phyloP scores from a whole-genome alignment of 352 stramenopile genomes.

The Phytophthora citricola region DNA sequence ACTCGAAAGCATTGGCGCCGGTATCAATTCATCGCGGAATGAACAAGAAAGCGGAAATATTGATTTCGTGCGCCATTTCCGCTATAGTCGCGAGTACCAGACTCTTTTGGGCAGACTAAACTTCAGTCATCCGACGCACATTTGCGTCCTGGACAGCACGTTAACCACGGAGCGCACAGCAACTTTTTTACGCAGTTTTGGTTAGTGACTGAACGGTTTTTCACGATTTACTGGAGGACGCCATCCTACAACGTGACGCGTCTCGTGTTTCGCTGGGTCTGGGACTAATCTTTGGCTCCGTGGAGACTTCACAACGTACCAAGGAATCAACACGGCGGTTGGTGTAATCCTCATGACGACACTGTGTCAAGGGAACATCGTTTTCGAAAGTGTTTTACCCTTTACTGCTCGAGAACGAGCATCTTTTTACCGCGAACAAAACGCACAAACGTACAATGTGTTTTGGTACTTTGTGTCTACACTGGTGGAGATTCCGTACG shows the following conservation, averaged over 20 bases:
- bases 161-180: constrained; percentile 46
- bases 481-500: constrained; percentile 20
- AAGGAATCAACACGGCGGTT: constrained; percentile 56
- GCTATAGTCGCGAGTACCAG: background rate
- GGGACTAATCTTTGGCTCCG: constrained; percentile 72
- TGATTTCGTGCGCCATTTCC: constrained; percentile 4
- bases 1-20: constrained; percentile 18
- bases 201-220: constrained; percentile 55
- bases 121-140: background rate
- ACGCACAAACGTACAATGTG: constrained; percentile 16
- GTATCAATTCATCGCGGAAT: background rate
- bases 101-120: background rate
- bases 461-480: constrained; percentile 24
- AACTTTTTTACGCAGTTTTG: constrained; percentile 36
- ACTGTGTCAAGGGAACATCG: constrained; percentile 21
- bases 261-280: constrained; percentile 73
- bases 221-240: constrained; percentile 67
- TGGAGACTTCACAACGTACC: constrained; percentile 49
- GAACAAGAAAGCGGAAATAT: background rate
- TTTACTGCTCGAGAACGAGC: constrained; percentile 17
- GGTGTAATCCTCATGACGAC: constrained; percentile 32
- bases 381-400: constrained; percentile 11
- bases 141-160: background rate
- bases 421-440: constrained; percentile 17
- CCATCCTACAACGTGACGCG: constrained; percentile 89